phyloP scores from a whole-genome alignment of 2,329 filamentous ascomycete species.

The Pestalotiopsis sp. region DNA sequence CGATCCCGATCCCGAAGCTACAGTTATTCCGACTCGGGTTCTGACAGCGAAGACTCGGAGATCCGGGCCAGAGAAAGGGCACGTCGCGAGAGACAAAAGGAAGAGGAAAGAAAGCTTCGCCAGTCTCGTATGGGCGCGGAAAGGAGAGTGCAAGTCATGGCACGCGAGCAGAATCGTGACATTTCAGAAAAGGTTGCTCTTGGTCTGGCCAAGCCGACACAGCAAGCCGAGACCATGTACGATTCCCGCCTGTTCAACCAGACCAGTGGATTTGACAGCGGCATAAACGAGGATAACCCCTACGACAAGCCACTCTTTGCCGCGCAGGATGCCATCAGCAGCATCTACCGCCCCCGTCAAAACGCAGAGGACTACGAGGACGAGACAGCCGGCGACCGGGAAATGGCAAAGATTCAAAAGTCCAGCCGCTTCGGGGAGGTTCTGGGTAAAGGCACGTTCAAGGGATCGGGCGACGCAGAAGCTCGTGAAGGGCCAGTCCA shows the following conservation, averaged over 20 bases:
- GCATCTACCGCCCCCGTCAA: conserved; percentile 84
- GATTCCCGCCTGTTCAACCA: conserved; percentile 96
- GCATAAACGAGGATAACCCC: conserved; percentile 95
- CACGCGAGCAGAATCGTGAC: conserved; percentile 92
- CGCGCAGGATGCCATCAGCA: conserved; percentile 91
- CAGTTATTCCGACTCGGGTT: conserved; percentile 54
- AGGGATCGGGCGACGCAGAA: conserved; percentile 82
- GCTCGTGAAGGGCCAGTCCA: conserved; percentile 89
- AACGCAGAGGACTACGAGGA: conserved; percentile 77
- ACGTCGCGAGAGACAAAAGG: conserved; percentile 76
- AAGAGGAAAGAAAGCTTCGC: conserved; percentile 86
- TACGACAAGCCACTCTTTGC: conserved; percentile 98
- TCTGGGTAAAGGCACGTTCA: conserved; percentile 87
- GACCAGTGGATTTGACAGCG: conserved; percentile 84
- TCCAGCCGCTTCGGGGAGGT: conserved; percentile 82
- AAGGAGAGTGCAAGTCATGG: conserved; percentile 87
- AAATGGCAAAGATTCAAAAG: conserved; percentile 88
- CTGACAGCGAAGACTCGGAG: conserved; percentile 67
- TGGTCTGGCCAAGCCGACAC: conserved; percentile 91
- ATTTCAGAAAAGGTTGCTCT: conserved; percentile 97
- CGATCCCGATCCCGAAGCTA: conserved; percentile 53
- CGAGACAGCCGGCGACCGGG: conserved; percentile 77
- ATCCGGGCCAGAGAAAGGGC: conserved; percentile 76
- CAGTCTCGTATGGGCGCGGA: conserved; percentile 97
- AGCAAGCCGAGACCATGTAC: conserved; percentile 93